Evolutionary conservation across 768 basidiomycete genomes (phyloP), one percentile per base, ranked within the genome.

Genomic region (Kwoniella sp.): DNA sequence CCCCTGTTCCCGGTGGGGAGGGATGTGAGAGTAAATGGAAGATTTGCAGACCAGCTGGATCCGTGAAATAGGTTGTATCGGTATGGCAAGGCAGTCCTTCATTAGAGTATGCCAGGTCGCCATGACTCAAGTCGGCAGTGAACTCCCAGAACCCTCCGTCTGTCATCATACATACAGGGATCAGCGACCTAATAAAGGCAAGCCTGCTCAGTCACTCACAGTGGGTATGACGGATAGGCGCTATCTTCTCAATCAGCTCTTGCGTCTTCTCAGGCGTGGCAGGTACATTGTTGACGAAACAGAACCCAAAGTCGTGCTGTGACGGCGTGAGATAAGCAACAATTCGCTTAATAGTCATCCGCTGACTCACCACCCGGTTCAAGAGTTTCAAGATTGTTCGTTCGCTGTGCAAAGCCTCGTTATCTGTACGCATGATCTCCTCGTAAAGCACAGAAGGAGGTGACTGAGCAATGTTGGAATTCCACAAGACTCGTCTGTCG

Each of bases 81-180:
- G 88, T 89, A 77, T 99, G 95, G 0, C 91, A 92, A 2, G 86
- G 87, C 7, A 99, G 86, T 0, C 88, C 89, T 49, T 95, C 80
- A 6, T 88, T 90, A 3, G 92, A 92, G 81, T 99, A 99, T 0
- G 95, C 93, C 8, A 92, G 90, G 78, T 99, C 95, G 13, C 92
- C 92, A 71, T 89, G 92, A 19, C 88, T 87, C 22, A 94, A 84
- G 74, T 95, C 88, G 0, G 94, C 87, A 0, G 92, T 96, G 74
- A 98, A 95, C 73, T 97, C 92, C 94, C 95, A 99, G 80, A 97
- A 94, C 61, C 87, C 88, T 33, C 94, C 95, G 72, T 98, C 92
- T 93, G 67, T n/a, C n/a, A n/a, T n/a, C n/a, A 0, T 0, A 36
- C 24, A 52, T 44, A 25, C 10, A 17, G 5, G 7, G 13, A 13